Conservation (phyloP, 1,284 basidiomycete genomes). For the Erythrobasidium hasegawianum region DNA sequence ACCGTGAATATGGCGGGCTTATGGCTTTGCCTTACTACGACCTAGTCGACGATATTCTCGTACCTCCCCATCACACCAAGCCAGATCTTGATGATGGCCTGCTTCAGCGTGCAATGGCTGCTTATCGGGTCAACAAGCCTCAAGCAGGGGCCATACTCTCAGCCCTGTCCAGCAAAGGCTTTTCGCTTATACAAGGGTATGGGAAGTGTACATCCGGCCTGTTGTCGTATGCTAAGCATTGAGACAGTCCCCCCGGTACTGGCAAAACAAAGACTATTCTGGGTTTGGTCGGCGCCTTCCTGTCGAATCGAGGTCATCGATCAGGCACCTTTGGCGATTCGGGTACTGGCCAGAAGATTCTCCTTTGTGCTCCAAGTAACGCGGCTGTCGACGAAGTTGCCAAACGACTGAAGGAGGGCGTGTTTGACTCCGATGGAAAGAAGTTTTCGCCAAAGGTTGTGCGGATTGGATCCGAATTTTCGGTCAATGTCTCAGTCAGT, state of each 20-base stretch:
- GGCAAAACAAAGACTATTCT: conserved; percentile 99
- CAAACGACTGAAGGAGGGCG: conserved; percentile 74
- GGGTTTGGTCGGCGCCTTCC: conserved; percentile 80
- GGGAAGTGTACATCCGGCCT: conserved; percentile 42
- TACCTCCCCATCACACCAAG: conserved; percentile 58
- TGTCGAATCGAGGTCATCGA: conserved; percentile 57
- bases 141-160: conserved; percentile 86
- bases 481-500: conserved; percentile 76
- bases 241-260: conserved; percentile 82
- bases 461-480: conserved; percentile 74
- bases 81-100: conserved; percentile 57
- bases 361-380: conserved; percentile 96
- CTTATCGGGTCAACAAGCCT: conserved; percentile 81
- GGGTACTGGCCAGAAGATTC: conserved; percentile 60
- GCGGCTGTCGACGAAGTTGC: conserved; percentile 98
- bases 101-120: conserved; percentile 64
- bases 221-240: not conserved
- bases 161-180: conserved; percentile 68
- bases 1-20: conserved; percentile 88
- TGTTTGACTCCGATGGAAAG: conserved; percentile 60
- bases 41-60: conserved; percentile 65
- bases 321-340: conserved; percentile 48
- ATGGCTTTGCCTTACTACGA: conserved; percentile 79
- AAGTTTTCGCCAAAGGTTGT: conserved; percentile 71
- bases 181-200: conserved; percentile 92